These are phyloP conservation scores for Neurospora discreta DNA, from an alignment of 495 filamentous ascomycete species.

Conservation along the genomic window DNA sequence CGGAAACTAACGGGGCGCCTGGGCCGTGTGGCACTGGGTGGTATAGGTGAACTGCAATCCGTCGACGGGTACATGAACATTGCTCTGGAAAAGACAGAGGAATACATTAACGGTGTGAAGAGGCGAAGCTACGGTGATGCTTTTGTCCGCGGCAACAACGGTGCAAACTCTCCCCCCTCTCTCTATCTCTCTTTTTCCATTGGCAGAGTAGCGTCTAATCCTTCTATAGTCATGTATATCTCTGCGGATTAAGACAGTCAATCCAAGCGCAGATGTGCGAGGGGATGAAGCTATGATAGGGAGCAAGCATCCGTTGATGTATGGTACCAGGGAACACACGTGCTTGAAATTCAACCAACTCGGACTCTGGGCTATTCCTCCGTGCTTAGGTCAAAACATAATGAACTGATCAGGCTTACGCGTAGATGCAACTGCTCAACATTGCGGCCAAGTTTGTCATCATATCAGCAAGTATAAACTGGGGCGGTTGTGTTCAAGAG, in stretches of 20 bases:
- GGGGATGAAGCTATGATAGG: neutral
- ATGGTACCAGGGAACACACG: neutral
- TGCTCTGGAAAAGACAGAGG: constrained; percentile 85
- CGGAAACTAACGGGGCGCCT: constrained; percentile 2
- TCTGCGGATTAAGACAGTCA: constrained; percentile 44
- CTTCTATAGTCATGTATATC: constrained; percentile 58
- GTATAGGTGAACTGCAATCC: constrained; percentile 77
- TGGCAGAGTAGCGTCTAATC: neutral
- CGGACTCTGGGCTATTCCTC: neutral
- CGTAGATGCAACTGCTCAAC: neutral
- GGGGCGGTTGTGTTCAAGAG: neutral
- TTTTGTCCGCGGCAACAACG: constrained; percentile 94
- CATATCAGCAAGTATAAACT: neutral
- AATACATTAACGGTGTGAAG: constrained; percentile 75
- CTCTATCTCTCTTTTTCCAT: too few relatives aligned
- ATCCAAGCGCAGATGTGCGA: neutral
- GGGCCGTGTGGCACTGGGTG: neutral
- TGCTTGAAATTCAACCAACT: neutral
- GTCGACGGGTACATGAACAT: constrained; percentile 99
- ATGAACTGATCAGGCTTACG: neutral
- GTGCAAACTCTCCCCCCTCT: constrained; percentile 30
- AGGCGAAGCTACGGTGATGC: constrained; percentile 83
- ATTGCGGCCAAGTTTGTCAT: neutral
- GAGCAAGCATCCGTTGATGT: neutral
- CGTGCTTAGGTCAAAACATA: neutral